Conservation (phyloP, 352 stramenopile genomes). For the Phytophthora sp. region DNA sequence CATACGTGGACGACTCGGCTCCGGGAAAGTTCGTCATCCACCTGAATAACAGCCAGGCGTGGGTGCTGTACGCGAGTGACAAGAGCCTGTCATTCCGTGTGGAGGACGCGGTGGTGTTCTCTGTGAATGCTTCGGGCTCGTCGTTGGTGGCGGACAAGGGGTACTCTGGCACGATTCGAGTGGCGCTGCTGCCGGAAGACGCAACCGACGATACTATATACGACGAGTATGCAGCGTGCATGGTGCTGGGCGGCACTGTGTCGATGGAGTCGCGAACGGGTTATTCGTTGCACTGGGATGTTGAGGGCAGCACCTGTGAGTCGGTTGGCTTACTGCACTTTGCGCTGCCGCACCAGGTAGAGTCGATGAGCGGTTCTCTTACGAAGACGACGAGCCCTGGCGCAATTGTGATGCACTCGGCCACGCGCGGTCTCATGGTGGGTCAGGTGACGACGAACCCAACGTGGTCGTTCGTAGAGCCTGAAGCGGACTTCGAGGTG, state of each 20-base stretch:
- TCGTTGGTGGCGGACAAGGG: conserved; percentile 47
- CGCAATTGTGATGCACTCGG: conserved; percentile 56
- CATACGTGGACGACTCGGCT: conserved; percentile 40
- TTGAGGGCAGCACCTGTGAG: conserved; percentile 51
- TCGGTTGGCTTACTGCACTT: conserved; percentile 66
- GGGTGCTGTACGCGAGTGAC: conserved; percentile 72
- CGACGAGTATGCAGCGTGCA: conserved; percentile 61
- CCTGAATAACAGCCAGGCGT: conserved; percentile 74
- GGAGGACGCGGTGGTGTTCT: conserved; percentile 42
- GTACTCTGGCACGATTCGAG: conserved; percentile 60
- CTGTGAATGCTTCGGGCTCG: conserved; percentile 40
- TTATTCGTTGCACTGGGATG: conserved; percentile 71
- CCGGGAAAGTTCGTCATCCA: conserved; percentile 64
- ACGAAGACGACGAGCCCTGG: conserved; percentile 27
- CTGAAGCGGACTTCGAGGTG: conserved; percentile 55
- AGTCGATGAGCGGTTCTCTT: conserved; percentile 36
- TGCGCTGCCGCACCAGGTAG: conserved; percentile 66
- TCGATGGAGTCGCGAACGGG: conserved; percentile 60
- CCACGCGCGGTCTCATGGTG: conserved; percentile 60
- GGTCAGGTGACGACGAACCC: conserved; percentile 39
- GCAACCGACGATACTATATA: conserved; percentile 45
- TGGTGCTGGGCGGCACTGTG: conserved; percentile 59
- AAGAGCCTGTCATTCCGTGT: conserved; percentile 47
- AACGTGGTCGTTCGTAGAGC: conserved; percentile 61
- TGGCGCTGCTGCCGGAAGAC: conserved; percentile 58